Conservation (phyloP, 257 asterid species). For the Primulina eburnea region DNA sequence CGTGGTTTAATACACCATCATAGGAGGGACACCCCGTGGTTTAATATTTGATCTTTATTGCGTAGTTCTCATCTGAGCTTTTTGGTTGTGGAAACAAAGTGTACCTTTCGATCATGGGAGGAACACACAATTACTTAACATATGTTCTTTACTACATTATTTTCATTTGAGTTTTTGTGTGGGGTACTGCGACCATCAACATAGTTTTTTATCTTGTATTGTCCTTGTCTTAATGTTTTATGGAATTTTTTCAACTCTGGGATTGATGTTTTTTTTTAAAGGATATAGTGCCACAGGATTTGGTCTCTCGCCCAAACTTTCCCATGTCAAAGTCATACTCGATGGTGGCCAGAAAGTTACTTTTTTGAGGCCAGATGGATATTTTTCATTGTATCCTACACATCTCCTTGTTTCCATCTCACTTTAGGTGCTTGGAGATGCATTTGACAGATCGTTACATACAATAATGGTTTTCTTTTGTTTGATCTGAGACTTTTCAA, state of each 20-base stretch:
- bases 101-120: too few species aligned
- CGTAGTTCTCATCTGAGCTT: not conserved
- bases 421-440: slow-evolving; percentile 3
- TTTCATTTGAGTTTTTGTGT: too few species aligned
- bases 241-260: slow-evolving; percentile 11
- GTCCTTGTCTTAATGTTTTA: not conserved
- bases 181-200: not conserved
- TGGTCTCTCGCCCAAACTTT: slow-evolving; percentile 67
- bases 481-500: slow-evolving; percentile 9
- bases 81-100: too few species aligned
- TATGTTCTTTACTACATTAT: too few species aligned
- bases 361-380: slow-evolving; percentile 87
- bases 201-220: not conserved
- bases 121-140: too few species aligned
- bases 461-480: slow-evolving; percentile 2
- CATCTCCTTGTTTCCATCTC: slow-evolving; percentile 17
- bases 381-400: slow-evolving; percentile 92
- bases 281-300: slow-evolving; percentile 66
- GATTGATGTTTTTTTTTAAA: slow-evolving; percentile 28
- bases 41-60: not conserved
- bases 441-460: not conserved
- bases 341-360: slow-evolving; percentile 87
- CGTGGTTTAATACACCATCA: not conserved
- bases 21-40: not conserved
- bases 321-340: slow-evolving; percentile 71